Evolutionary conservation across 1,284 basidiomycete species (phyloP).

Genomic region (Sphaerobolus stellatus): DNA sequence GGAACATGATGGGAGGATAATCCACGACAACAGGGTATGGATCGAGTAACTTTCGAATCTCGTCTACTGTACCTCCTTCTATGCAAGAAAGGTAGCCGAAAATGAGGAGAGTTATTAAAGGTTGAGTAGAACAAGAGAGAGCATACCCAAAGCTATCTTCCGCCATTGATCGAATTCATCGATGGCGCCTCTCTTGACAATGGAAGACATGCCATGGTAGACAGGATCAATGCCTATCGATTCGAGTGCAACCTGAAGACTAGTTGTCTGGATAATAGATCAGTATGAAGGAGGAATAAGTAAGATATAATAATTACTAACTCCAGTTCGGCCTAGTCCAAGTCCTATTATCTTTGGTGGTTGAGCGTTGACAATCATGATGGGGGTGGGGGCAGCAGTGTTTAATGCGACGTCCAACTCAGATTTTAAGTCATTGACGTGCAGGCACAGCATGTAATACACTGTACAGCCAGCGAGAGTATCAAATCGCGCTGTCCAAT

Average conservation of each 20-base stretch:
- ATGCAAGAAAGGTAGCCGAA: too few species aligned
- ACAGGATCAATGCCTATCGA: background rate
- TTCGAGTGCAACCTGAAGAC: background rate
- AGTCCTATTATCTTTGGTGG: background rate
- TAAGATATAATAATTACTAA: background rate
- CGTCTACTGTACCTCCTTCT: background rate
- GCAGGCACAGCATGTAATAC: too few species aligned
- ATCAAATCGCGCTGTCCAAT: too few species aligned
- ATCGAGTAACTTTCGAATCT: background rate
- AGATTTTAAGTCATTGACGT: too few species aligned
- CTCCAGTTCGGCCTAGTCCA: background rate
- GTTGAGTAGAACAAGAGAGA: background rate
- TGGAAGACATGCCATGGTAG: background rate
- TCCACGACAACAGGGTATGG: background rate
- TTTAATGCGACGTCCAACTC: too few species aligned
- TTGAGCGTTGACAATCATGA: too few species aligned
- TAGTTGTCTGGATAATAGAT: background rate
- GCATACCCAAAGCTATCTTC: background rate
- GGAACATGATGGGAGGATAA: background rate
- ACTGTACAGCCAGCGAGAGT: too few species aligned
- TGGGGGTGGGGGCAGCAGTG: too few species aligned
- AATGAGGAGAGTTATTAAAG: too few species aligned
- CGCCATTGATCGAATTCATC: background rate
- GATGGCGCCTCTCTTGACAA: background rate
- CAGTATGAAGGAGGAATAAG: background rate